Evolutionary conservation across 1,139 yeast species (phyloP).

Genomic region (Suhomyces coccinellae): DNA sequence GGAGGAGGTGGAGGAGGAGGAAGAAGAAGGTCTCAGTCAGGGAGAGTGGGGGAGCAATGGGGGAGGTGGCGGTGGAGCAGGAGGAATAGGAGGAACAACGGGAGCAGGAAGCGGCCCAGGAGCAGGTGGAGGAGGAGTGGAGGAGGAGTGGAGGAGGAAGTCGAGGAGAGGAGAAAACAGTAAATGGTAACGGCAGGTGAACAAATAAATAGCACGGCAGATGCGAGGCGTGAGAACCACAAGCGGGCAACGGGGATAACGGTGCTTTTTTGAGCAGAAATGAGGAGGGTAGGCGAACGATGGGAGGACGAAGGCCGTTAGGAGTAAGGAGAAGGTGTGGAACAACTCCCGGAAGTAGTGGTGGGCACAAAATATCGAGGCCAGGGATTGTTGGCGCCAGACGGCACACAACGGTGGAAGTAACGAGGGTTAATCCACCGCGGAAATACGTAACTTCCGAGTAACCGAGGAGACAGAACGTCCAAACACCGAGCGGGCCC

Average conservation of each 20-base stretch:
- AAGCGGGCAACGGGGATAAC: slow-evolving; percentile 4
- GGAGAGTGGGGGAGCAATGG: background rate
- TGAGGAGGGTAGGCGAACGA: background rate
- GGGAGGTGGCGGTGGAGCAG: background rate
- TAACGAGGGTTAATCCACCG: slow-evolving; percentile 3
- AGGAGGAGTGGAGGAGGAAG: background rate
- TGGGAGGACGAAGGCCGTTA: background rate
- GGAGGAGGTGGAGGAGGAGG: background rate
- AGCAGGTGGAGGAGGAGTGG: background rate
- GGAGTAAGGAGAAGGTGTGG: background rate
- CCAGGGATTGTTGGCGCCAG: slow-evolving; percentile 1
- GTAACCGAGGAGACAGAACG: slow-evolving; percentile 1
- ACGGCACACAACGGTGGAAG: slow-evolving; percentile 4
- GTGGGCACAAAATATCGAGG: background rate
- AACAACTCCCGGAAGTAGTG: background rate
- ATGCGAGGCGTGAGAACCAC: slow-evolving; percentile 4
- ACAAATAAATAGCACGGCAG: slow-evolving; percentile 4
- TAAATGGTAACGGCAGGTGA: background rate
- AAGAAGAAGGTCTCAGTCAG: background rate
- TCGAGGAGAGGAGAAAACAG: background rate
- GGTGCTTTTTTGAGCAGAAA: background rate
- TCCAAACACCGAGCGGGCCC: slow-evolving; percentile 1
- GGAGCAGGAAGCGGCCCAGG: background rate
- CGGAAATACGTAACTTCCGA: slow-evolving; percentile 4
- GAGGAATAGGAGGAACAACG: too few relatives aligned